phyloP scores from a whole-genome alignment of 2,329 filamentous ascomycete genomes.

The Sphaerulina musiva region DNA sequence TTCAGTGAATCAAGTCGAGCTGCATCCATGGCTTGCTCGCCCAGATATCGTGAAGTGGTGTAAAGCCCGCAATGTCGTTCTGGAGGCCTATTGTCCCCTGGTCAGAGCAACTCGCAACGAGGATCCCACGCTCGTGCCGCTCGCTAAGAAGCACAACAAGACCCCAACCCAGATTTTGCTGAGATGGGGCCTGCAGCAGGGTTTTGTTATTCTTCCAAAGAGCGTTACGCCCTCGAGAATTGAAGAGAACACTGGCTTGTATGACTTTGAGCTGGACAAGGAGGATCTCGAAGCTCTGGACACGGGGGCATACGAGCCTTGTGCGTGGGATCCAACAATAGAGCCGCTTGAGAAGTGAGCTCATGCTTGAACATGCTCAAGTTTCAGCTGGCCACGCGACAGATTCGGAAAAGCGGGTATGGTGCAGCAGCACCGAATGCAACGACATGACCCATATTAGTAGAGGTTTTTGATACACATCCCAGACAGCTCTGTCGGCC shows the following conservation, averaged over 20 bases:
- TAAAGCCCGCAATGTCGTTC: slow-evolving; percentile 44
- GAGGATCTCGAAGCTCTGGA: slow-evolving; percentile 54
- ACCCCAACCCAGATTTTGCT: slow-evolving; percentile 53
- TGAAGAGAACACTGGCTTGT: slow-evolving; percentile 54
- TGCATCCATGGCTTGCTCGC: slow-evolving; percentile 83
- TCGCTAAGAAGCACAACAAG: slow-evolving; percentile 54
- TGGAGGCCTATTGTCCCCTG: slow-evolving; percentile 45
- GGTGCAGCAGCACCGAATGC: neutral
- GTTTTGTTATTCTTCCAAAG: slow-evolving; percentile 58
- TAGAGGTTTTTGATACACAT: too few relatives aligned
- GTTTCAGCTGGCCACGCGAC: neutral
- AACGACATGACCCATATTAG: neutral
- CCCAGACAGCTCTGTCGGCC: too few relatives aligned
- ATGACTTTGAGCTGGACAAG: slow-evolving; percentile 53
- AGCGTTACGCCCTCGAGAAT: slow-evolving; percentile 46
- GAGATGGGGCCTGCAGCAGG: slow-evolving; percentile 57
- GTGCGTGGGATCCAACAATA: slow-evolving; percentile 53
- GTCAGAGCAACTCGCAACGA: slow-evolving; percentile 43
- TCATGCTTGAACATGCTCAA: neutral
- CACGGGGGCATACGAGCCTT: slow-evolving; percentile 51
- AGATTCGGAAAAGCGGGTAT: neutral
- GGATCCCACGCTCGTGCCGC: slow-evolving; percentile 46
- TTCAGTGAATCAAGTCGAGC: slow-evolving; percentile 79
- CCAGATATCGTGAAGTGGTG: slow-evolving; percentile 76
- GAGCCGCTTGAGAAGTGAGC: slow-evolving; percentile 19